phyloP scores from a whole-genome alignment of 768 basidiomycete species.

The Cubamyces lactineus region DNA sequence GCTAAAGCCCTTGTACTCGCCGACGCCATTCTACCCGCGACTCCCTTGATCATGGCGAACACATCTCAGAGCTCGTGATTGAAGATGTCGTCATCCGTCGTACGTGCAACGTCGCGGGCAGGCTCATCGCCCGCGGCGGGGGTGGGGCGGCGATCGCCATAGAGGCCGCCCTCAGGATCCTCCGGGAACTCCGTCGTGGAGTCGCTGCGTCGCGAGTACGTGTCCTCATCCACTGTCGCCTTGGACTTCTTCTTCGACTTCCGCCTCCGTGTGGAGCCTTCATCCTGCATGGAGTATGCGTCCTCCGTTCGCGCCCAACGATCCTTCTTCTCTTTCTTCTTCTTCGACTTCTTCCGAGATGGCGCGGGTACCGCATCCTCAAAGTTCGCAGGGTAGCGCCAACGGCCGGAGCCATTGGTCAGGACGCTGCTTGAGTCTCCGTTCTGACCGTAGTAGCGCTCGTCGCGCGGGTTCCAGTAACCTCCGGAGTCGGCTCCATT shows the following conservation, averaged over 20 bases:
- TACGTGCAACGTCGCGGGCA: conserved; percentile 16
- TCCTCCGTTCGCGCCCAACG: conserved; percentile 88
- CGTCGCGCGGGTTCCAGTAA: conserved; percentile 77
- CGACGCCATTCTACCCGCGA: neutral
- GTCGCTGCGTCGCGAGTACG: conserved; percentile 38
- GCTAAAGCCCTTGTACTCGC: neutral
- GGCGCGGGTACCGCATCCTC: conserved; percentile 54
- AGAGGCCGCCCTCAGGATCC: conserved; percentile 71
- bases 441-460: conserved; percentile 66
- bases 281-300: conserved; percentile 56
- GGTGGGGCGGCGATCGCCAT: conserved; percentile 44
- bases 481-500: conserved; percentile 44
- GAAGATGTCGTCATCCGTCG: conserved; percentile 57
- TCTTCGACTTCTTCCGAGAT: conserved; percentile 42
- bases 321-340: conserved; percentile 82
- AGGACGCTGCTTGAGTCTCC: conserved; percentile 41
- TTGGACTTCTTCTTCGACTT: conserved; percentile 64
- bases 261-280: conserved; percentile 50
- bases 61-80: conserved; percentile 60
- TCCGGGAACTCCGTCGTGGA: conserved; percentile 64
- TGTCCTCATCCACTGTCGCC: conserved; percentile 44
- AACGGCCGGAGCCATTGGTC: conserved; percentile 51
- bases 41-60: neutral
- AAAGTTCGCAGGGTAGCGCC: conserved; percentile 89
- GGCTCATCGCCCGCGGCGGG: conserved; percentile 4